Base-by-base conservation (phyloP, 2,329 filamentous ascomycete genomes). In the Clarireedia paspali region DNA sequence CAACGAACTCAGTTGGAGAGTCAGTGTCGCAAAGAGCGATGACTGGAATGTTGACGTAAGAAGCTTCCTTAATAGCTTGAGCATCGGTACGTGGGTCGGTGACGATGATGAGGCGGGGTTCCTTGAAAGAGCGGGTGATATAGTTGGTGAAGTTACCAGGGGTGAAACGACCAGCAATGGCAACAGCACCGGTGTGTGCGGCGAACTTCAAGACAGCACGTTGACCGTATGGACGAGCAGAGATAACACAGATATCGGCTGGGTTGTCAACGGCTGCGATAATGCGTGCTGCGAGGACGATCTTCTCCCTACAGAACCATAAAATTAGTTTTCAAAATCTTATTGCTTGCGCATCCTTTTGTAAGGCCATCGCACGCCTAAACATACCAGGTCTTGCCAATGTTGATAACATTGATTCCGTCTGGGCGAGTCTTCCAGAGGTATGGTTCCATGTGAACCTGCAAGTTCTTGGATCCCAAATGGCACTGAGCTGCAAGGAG, bases 121-220 rank as follows among this genome's bases (percentile, higher is more conserved):
- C 94, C 87, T 96, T 96, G 91, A 99, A 99, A 66, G 94, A 97
- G 73, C 94, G 92, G 78, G 95, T 99, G 88, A 99, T 99, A 88
- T 99, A 99, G 87, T 99, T 99, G 84, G 94, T 99, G 88, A 99
- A 99, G 79, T 92, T 96, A 89, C 94, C 94, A 75, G 94, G 94
- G 74, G 94, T 99, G 88, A 99, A 99, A 76, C 94, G 94, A 81
- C 94, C 94, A 72, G 94, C 95, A 73, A 99, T 99, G 77, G 94
- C 89, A 72, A 91, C 89, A 72, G 95, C 91, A 75, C 94, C 94
- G 67, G 94, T 99, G 88, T 99, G 94, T 65, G 91, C 82, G 72
- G 94, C 94, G 82, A 99, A 99, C 88, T 99, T 99, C 76, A 99
- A 89, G 74, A 99, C 95, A 70, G 94, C 92, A 80, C 94, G 92